A percentile compares a stretch with the other conserved stretches of the same genome.
phyloP scores from a whole-genome alignment of 805 yeast genomes.

The Wickerhamiella nectarea region DNA sequence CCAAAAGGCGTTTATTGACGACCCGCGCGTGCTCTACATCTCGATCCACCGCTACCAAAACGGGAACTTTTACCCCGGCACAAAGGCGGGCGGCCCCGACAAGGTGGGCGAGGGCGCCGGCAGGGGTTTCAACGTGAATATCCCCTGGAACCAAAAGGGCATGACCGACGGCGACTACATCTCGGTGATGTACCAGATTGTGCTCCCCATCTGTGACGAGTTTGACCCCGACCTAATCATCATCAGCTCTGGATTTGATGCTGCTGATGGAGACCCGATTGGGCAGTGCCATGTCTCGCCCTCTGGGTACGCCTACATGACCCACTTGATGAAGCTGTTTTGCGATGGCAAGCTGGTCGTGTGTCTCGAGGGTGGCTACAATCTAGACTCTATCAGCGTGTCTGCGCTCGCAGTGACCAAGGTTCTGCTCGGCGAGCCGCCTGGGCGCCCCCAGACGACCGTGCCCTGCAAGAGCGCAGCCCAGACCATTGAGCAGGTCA shows the following conservation, averaged over 20 bases:
- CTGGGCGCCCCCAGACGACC: conserved; percentile 48
- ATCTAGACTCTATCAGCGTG: conserved; percentile 75
- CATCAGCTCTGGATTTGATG: conserved; percentile 92
- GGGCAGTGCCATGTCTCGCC: conserved; percentile 96
- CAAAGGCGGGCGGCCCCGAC: conserved; percentile 68
- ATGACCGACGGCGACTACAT: conserved; percentile 93
- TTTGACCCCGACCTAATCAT: conserved; percentile 87
- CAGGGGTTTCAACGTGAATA: conserved; percentile 73
- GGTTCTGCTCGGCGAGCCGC: conserved; percentile 88
- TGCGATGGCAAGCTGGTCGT: conserved; percentile 85
- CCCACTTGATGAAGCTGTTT: conserved; percentile 73
- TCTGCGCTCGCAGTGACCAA: conserved; percentile 89
- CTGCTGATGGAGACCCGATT: conserved; percentile 94
- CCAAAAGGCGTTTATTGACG: conserved; percentile 78
- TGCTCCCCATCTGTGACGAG: conserved; percentile 80
- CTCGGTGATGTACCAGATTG: conserved; percentile 73
- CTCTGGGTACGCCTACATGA: conserved; percentile 92
- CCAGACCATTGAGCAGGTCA: conserved; percentile 68
- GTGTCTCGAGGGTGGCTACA: conserved; percentile 92
- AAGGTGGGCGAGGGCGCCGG: conserved; percentile 77
- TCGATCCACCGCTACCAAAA: conserved; percentile 87
- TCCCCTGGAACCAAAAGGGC: conserved; percentile 88
- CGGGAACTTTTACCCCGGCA: conserved; percentile 86
- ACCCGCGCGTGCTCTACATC: conserved; percentile 80
- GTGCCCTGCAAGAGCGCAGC: conserved; percentile 67